phyloP scores from a whole-genome alignment of 2,329 filamentous ascomycete species.

The Calonectria leucothoes region DNA sequence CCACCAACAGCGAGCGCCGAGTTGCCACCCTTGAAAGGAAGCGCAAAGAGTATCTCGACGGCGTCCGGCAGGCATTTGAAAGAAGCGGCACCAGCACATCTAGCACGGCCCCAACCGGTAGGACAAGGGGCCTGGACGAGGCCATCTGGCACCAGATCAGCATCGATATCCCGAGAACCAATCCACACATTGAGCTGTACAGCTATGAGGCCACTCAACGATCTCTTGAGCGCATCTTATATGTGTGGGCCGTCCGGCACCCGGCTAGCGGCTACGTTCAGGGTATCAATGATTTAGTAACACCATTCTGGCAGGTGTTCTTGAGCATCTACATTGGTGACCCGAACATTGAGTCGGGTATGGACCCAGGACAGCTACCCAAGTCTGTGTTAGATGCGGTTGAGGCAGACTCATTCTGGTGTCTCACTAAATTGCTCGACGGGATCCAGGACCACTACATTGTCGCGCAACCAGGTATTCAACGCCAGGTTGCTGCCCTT shows the following conservation, averaged over 20 bases:
- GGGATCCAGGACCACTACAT: constrained; percentile 99
- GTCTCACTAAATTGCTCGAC: constrained; percentile 95
- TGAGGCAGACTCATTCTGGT: constrained; percentile 98
- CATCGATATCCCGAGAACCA: constrained; percentile 96
- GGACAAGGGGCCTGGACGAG: constrained; percentile 83
- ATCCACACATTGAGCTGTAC: constrained; percentile 95
- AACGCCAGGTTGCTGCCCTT: constrained; percentile 89
- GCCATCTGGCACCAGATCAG: constrained; percentile 99
- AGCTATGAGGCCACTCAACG: constrained; percentile 95
- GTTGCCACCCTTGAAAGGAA: constrained; percentile 93
- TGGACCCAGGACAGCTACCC: constrained; percentile 96
- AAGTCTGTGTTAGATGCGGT: constrained; percentile 93
- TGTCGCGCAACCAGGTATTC: constrained; percentile 95
- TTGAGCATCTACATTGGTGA: constrained; percentile 96
- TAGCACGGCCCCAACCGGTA: constrained; percentile 53
- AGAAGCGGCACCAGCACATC: constrained; percentile 70
- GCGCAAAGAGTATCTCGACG: constrained; percentile 95
- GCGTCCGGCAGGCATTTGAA: constrained; percentile 80
- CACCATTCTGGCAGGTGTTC: constrained; percentile 98
- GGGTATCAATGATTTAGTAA: constrained; percentile 97
- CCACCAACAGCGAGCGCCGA: constrained; percentile 94
- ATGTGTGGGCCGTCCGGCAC: constrained; percentile 97
- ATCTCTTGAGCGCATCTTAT: constrained; percentile 93
- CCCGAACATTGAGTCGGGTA: constrained; percentile 88
- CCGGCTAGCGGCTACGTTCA: constrained; percentile 98